phyloP scores from a whole-genome alignment of 2,329 filamentous ascomycete genomes.

The Penicillium sp. region DNA sequence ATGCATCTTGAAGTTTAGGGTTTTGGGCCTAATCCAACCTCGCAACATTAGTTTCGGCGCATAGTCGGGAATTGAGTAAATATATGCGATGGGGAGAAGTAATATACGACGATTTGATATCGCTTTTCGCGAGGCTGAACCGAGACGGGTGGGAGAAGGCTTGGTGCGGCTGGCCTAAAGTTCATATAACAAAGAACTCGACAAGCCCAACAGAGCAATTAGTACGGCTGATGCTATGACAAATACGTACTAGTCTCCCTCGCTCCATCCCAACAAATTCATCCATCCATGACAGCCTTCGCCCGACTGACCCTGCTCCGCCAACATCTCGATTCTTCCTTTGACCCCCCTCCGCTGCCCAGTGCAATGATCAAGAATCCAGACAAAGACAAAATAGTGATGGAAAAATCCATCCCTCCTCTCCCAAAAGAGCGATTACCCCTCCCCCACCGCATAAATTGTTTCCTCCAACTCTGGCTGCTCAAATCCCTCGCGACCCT shows the following conservation, averaged over 20 bases:
- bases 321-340: background rate
- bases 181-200: background rate
- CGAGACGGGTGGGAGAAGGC: background rate
- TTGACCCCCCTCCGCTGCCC: background rate
- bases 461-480: conserved; percentile 22
- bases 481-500: conserved; percentile 13
- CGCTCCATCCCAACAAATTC: background rate
- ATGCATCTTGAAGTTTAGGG: background rate
- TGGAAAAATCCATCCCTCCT: background rate
- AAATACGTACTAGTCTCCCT: background rate
- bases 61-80: background rate
- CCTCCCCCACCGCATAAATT: conserved; percentile 15
- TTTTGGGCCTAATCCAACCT: background rate
- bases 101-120: background rate
- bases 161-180: background rate
- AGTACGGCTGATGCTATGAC: background rate
- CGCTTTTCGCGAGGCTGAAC: background rate
- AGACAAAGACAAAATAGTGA: background rate
- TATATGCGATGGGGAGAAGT: background rate
- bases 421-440: conserved; percentile 16
- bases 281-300: background rate
- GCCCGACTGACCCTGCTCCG: background rate
- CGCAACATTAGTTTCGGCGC: background rate
- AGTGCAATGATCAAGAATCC: background rate
- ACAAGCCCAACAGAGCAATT: background rate